A percentile compares a stretch with the other conserved stretches of the same genome.
phyloP scores from a whole-genome alignment of 768 basidiomycete genomes.

The Rhodotorula paludigena region DNA sequence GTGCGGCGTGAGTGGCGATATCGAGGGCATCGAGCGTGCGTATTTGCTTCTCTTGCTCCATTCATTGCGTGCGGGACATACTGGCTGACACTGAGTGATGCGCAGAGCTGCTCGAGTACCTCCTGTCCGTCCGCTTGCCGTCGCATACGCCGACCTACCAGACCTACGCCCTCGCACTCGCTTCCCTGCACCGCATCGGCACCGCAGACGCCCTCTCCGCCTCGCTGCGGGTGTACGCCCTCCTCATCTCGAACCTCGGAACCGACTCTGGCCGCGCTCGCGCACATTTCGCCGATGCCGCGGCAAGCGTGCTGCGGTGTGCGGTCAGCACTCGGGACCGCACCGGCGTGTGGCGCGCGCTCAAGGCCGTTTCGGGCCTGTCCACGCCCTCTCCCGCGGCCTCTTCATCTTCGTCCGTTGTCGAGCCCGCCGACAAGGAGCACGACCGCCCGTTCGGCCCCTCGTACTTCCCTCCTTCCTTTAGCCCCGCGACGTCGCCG shows the following conservation, averaged over 20 bases:
- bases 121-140: background rate
- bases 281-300: background rate
- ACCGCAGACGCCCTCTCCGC: background rate
- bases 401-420: background rate
- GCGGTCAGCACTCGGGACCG: slow-evolving; percentile 6
- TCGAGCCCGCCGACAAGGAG: background rate
- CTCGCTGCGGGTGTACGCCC: background rate
- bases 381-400: background rate
- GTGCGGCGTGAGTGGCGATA: slow-evolving; percentile 1
- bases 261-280: background rate
- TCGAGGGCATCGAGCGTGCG: slow-evolving; percentile 23
- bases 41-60: background rate
- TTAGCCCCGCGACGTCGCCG: background rate
- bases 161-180: slow-evolving; percentile 2
- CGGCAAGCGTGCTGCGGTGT: background rate
- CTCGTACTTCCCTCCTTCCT: background rate
- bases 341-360: slow-evolving; percentile 9
- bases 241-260: background rate
- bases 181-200: background rate
- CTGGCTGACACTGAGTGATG: no score
- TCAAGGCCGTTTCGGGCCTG: slow-evolving; percentile 26
- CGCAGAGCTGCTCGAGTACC: background rate
- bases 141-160: background rate
- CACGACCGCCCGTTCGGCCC: background rate
- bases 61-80: no score